These are phyloP conservation scores for Penicillium ucsense DNA, from an alignment of 495 filamentous ascomycete species.

Conservation along the genomic window DNA sequence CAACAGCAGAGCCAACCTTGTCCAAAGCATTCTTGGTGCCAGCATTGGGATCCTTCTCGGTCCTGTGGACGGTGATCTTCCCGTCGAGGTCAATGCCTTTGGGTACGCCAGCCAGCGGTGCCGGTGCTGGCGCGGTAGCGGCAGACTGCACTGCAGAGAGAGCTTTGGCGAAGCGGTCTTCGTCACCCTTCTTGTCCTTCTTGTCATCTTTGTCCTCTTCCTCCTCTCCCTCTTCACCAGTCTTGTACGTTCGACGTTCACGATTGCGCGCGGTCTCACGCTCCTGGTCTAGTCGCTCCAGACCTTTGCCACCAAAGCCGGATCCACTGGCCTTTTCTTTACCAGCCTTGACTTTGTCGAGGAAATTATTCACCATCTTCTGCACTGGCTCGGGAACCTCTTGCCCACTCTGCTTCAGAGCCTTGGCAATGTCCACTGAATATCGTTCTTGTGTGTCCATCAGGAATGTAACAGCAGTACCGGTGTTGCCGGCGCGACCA, in stretches of 20 bases:
- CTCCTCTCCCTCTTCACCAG: constrained; percentile 80
- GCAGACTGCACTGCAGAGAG: constrained; percentile 54
- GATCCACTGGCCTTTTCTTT: constrained; percentile 74
- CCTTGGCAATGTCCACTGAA: constrained; percentile 82
- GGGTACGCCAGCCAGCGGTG: constrained; percentile 41
- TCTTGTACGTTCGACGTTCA: constrained; percentile 82
- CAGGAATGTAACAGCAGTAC: constrained; percentile 90
- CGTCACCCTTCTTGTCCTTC: constrained; percentile 31
- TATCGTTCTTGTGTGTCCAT: constrained; percentile 87
- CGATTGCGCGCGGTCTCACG: constrained; percentile 74
- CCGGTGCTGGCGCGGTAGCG: constrained; percentile 28
- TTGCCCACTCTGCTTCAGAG: constrained; percentile 84
- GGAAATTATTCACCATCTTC: constrained; percentile 56
- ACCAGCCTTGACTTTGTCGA: constrained; percentile 83
- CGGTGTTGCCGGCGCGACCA: constrained; percentile 87
- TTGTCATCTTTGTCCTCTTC: constrained; percentile 71
- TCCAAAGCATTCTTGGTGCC: constrained; percentile 64
- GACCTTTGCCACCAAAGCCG: constrained; percentile 91
- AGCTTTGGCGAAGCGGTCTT: constrained; percentile 56
- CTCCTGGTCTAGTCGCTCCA: constrained; percentile 84
- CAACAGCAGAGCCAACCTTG: constrained; percentile 75
- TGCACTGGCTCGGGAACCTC: constrained; percentile 62
- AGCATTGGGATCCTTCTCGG: constrained; percentile 44
- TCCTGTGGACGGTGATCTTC: constrained; percentile 73
- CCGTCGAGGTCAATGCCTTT: constrained; percentile 60